These are phyloP conservation scores for Kodamaea lidongshanica DNA, from an alignment of 805 yeast species.

Conservation along the genomic window DNA sequence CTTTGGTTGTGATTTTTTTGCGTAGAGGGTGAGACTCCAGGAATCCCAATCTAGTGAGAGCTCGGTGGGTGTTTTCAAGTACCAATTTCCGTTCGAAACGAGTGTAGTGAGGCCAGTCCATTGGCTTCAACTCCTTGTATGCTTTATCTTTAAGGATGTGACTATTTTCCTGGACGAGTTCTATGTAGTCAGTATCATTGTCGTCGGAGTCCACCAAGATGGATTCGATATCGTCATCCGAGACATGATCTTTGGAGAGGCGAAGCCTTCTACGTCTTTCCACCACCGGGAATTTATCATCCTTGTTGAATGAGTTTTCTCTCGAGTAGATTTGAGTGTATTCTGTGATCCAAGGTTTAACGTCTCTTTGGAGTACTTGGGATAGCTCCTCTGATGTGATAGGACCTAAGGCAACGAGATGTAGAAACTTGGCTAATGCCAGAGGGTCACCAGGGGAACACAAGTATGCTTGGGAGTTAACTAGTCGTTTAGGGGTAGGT, in stretches of 20 bases:
- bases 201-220: slow-evolving; percentile 9
- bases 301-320: slow-evolving; percentile 25
- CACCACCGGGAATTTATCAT: slow-evolving; percentile 21
- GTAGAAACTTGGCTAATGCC: slow-evolving; percentile 28
- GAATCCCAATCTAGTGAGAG: slow-evolving; percentile 37
- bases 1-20: slow-evolving; percentile 19
- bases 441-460: slow-evolving; percentile 2
- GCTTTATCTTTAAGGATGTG: slow-evolving; percentile 35
- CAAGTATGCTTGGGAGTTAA: slow-evolving; percentile 3
- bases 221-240: slow-evolving; percentile 8
- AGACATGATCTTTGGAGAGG: slow-evolving; percentile 9
- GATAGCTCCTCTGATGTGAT: slow-evolving; percentile 25
- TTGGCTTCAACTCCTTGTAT: slow-evolving; percentile 35
- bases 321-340: slow-evolving; percentile 25
- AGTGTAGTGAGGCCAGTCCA: slow-evolving; percentile 30
- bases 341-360: slow-evolving; percentile 20
- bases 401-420: slow-evolving; percentile 47
- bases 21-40: slow-evolving; percentile 40
- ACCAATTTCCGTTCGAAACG: slow-evolving; percentile 27
- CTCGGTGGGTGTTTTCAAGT: slow-evolving; percentile 29
- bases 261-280: slow-evolving; percentile 17
- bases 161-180: slow-evolving; percentile 2
- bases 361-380: slow-evolving; percentile 13
- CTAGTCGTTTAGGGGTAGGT: slow-evolving; percentile 3
- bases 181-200: slow-evolving; percentile 7